Evolutionary conservation across 2,329 filamentous ascomycete genomes (phyloP), one percentile per base, ranked within the genome.

Genomic region (Ophiostoma fasciatum): DNA sequence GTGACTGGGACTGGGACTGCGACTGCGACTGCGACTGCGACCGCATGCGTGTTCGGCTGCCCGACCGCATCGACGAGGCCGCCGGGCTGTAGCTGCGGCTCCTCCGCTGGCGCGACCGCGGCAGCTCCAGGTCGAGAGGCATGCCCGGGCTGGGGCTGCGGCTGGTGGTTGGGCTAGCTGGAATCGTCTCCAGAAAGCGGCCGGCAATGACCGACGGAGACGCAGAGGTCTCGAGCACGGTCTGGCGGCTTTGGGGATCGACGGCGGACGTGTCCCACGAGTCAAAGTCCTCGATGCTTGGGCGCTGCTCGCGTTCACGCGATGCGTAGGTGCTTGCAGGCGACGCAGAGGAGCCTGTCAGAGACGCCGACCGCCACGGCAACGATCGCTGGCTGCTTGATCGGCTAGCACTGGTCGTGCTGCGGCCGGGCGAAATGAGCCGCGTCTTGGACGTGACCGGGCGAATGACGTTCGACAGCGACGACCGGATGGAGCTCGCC

Each of bases 231-330:
- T 67, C 68, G 35, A 72, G 49, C 1, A 74, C 66, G 3, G 66
- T 64, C 46, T 76, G 69, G 20, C 72, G 66, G 45, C 66, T 69
- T 44, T 76, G 69, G 3, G 68, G 57, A 45, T 78, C 76, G 3
- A 82, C 74, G 1, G 64, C 62, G 1, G 76, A 80, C 0, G 76
- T 82, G 48, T 84, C 78, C 80, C 80, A 84, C 3, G 68, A 74
- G 47, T 83, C 79, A 47, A 84, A 83, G 42, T 80, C 75, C n/a
- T 70, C 67, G 12, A 51, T 48, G 25, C 56, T 57, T 26, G 54
- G 54, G 13, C 51, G 51, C 5, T 48, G 47, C 6, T 56, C 55
- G 5, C 46, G 51, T 31, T 56, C 35, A 27, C 31, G 42, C 5
- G 36, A 22, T 13, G 31, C 23, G 20, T 27, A 30, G 13, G 36